Conservation (phyloP, 1,139 yeast genomes). For the Suhomyces anneliseae region DNA sequence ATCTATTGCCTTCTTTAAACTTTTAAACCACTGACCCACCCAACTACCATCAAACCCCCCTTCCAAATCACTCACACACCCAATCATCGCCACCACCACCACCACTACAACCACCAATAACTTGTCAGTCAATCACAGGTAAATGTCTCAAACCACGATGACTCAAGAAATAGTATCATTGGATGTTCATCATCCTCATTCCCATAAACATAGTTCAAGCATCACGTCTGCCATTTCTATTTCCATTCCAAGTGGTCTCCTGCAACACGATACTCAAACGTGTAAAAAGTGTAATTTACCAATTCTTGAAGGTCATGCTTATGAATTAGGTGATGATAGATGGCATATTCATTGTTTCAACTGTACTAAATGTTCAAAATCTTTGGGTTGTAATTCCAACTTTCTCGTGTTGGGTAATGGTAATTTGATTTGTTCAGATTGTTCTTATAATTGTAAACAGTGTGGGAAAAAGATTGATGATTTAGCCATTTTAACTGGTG, state of each 20-base stretch:
- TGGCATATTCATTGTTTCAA: constrained; percentile 95
- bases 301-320: constrained; percentile 75
- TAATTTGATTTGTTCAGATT: constrained; percentile 82
- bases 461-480: constrained; percentile 92
- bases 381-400: constrained; percentile 83
- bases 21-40: too few relatives aligned
- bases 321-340: constrained; percentile 83
- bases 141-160: constrained; percentile 6
- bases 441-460: constrained; percentile 85
- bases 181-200: not conserved
- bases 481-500: constrained; percentile 93
- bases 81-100: not conserved
- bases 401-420: constrained; percentile 93
- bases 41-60: too few relatives aligned
- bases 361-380: constrained; percentile 78
- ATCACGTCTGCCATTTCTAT: constrained; percentile 6
- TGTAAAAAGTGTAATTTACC: constrained; percentile 47
- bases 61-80: too few relatives aligned
- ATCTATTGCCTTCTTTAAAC: too few relatives aligned
- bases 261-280: constrained; percentile 23
- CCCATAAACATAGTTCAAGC: constrained; percentile 1
- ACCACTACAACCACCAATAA: not conserved
- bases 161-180: constrained; percentile 4
- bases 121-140: too few relatives aligned
- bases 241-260: constrained; percentile 5